Conservation (phyloP, 345 rosid species). For the Aurinia saxatilis region DNA sequence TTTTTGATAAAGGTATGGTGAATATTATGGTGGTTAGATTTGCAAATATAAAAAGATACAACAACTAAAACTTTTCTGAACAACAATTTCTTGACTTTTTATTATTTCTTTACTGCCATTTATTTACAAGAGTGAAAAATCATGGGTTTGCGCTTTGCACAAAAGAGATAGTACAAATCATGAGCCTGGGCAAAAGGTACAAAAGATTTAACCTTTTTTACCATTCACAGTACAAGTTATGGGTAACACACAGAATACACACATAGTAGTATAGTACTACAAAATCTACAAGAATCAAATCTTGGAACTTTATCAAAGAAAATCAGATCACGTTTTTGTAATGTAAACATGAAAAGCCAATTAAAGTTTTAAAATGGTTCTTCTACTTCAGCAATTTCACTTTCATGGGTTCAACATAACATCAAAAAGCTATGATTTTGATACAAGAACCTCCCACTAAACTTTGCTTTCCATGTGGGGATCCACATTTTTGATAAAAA, state of each 20-base stretch:
- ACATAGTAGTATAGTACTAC: no score
- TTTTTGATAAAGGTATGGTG: constrained; percentile 24
- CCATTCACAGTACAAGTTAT: constrained; percentile 26
- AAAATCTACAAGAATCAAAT: constrained; percentile 17
- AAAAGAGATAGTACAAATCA: constrained; percentile 17
- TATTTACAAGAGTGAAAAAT: constrained; percentile 5
- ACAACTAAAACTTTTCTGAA: constrained; percentile 18
- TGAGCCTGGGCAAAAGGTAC: constrained; percentile 21
- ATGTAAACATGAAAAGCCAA: neutral
- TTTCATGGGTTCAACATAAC: constrained; percentile 8
- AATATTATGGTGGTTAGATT: constrained; percentile 22
- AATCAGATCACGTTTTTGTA: constrained; percentile 8
- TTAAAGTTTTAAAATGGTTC: constrained; percentile 13
- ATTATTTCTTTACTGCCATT: neutral
- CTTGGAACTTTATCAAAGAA: constrained; percentile 1
- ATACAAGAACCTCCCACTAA: constrained; percentile 30
- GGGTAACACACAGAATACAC: constrained; percentile 17
- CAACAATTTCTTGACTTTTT: constrained; percentile 12
- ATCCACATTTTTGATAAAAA: constrained; percentile 17
- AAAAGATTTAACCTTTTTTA: constrained; percentile 9
- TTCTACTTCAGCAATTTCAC: constrained; percentile 1
- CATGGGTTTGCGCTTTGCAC: constrained; percentile 9
- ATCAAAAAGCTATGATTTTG: constrained; percentile 23
- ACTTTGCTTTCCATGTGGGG: constrained; percentile 18
- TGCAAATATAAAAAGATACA: constrained; percentile 21